Base-by-base conservation (phyloP, 805 yeast species). In the Hemisphaericaspora nanyangensis region DNA sequence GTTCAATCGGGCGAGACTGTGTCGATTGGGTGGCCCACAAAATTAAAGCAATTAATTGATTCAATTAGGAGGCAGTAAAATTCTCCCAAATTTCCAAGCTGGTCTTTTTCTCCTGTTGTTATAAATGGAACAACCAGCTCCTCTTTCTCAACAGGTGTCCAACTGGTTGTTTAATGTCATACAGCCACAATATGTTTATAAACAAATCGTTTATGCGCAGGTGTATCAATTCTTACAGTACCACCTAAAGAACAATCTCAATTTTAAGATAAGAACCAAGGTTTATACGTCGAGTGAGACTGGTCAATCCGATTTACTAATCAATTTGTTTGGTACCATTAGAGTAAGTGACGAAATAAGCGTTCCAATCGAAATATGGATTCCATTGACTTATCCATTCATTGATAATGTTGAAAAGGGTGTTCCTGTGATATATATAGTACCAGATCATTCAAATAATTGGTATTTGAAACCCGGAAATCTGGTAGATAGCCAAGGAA, bases 371-470 rank as follows among this genome's bases (percentile, higher is more conserved):
- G 79, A 79, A 38, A 57, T 89, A 4, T 88, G 95, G 95, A 52
- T 90, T 5, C 95, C 95, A 0, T 70, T 72, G 19, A 65, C 69
- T 17, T 89, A 85, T 48, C 96, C 96, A 0, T 48, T 52, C n/a
- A 46, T 49, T 3, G 39, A 42, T 20, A 11, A 31, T 11, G 15
- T 47, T 1, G 46, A 50, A 16, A 49, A 50, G 27, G 66, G 62
- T 3, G 71, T 82, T 1, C 97, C 97, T 0, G 49, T 78, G n/a
- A 72, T 79, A 0, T 84, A 69, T 52, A 76, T 89, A 8, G 68
- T 73, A 16, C 79, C 82, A 2, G 71, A 79, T n/a, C 64, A 63
- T 26, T 52, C 60, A 17, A 55, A 54, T 11, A 67, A 68, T 61
- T 55, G 68, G 26, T 47, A 36, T 31, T 55, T 82, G 13, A 67